Base-by-base conservation (phyloP, 148 eudicot species). In the Nyssa sinensis region DNA sequence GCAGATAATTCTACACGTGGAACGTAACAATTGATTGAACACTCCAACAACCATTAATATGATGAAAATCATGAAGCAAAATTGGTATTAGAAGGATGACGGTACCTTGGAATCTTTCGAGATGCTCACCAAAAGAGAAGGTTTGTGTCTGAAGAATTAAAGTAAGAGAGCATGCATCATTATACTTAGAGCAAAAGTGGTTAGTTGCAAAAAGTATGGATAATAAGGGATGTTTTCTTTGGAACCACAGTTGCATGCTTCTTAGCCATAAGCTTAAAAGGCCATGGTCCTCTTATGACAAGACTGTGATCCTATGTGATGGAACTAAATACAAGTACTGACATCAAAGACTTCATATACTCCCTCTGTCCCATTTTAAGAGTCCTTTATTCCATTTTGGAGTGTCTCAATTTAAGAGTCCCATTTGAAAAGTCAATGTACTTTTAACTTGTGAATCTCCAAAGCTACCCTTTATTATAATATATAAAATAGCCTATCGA, bases 101-200 rank as follows among this genome's bases (percentile, higher is more conserved):
- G 30, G 65, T 82, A 92, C 97, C 95, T 93, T 93, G 12, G 93
- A 89, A 83, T 90, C 78, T 79, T 71, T 87, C 62, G 93, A 86
- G 55, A 87, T 84, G 89, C 91, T 90, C 67, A 86, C 86, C 79
- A 93, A 69, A 70, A 93, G 91, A 59, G 95, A 90, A 63, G 85
- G 69, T 79, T 81, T 88, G 84, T 90, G 90, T 86, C 97, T 93
- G 90, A 34, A 80, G 79, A 57, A 81, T 70, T 59, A 73, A 74
- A 64, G 57, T 62, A 67, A 75, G 17, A 67, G 14, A 35, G 49
- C 25, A 37, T 32, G 24, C 49, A 69, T 69, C 29, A 44, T 44
- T 44, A 44, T 44, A 14, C 2, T 44, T 11, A 19, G 4, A 61
- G 28, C 32, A 23, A 9, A 65, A 51, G 5, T 17, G 63, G 19